These are phyloP conservation scores for Serendipita sp. DNA, from an alignment of 768 basidiomycete species.

Conservation along the genomic window DNA sequence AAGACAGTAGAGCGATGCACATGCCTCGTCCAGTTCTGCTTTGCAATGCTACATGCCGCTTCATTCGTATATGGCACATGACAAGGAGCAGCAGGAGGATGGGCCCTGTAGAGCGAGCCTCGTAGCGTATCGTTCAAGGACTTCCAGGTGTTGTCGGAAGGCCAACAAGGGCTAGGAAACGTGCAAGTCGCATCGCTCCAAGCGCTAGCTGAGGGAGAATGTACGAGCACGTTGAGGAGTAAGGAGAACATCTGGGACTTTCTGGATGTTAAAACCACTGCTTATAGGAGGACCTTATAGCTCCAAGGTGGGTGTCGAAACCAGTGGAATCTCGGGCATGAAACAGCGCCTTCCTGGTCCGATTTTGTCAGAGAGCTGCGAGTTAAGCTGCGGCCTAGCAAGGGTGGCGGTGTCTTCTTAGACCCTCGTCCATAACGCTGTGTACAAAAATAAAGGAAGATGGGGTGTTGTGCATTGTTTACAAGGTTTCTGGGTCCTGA, in stretches of 20 bases:
- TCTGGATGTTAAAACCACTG: too few species aligned
- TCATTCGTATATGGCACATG: background rate
- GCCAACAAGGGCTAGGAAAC: constrained; percentile 1
- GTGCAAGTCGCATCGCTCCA: background rate
- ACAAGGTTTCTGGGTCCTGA: too few species aligned
- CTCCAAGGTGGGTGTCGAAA: too few species aligned
- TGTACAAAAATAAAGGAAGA: too few species aligned
- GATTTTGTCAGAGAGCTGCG: too few species aligned
- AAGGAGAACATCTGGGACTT: background rate
- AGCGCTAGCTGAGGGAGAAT: background rate
- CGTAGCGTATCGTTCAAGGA: background rate
- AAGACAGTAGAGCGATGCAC: background rate
- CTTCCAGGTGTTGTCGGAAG: background rate
- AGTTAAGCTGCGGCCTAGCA: too few species aligned
- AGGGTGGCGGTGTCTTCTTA: too few species aligned
- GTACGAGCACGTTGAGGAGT: background rate
- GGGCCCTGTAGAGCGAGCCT: background rate
- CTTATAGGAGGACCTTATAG: too few species aligned
- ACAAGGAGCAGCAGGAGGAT: background rate
- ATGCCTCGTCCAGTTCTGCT: background rate
- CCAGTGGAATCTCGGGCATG: too few species aligned
- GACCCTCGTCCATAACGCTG: too few species aligned
- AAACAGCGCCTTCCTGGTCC: too few species aligned
- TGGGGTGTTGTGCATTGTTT: too few species aligned
- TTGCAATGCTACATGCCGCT: background rate